Conservation (phyloP, 768 basidiomycete species). For the Calocybe gangraenosa region DNA sequence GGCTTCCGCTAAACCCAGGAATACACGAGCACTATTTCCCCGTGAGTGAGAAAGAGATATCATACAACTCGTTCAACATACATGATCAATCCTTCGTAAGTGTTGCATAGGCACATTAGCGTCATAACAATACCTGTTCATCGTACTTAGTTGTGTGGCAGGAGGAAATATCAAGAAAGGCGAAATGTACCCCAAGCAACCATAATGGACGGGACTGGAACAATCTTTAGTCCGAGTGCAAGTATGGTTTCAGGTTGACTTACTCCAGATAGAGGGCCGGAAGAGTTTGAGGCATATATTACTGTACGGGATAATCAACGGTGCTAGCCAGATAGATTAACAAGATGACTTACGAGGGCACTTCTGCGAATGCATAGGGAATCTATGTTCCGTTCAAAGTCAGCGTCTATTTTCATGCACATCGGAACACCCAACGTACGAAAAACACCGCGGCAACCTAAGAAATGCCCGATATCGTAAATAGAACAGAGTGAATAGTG, state of each 20-base stretch:
- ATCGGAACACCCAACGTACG: conserved; percentile 14
- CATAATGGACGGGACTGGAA: conserved; percentile 27
- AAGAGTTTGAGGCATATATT: conserved; percentile 30
- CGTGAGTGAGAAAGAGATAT: not conserved
- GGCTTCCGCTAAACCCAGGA: conserved; percentile 36
- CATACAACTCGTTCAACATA: conserved; percentile 9
- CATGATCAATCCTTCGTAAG: conserved; percentile 26
- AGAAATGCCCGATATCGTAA: not conserved
- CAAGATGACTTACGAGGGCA: conserved; percentile 25
- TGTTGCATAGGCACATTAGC: conserved; percentile 28
- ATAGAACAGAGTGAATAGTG: too few relatives aligned
- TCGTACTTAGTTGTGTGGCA: not conserved
- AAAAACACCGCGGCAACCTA: conserved; percentile 33
- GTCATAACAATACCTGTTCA: conserved; percentile 24
- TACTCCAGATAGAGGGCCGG: conserved; percentile 29
- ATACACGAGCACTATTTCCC: conserved; percentile 28
- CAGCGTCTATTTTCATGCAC: not conserved
- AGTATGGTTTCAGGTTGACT: conserved; percentile 1
- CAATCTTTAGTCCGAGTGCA: not conserved
- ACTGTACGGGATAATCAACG: conserved; percentile 9
- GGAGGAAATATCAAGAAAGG: not conserved
- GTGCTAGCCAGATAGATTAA: not conserved
- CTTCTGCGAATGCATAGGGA: conserved; percentile 30
- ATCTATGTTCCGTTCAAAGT: conserved; percentile 14
- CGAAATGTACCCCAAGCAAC: conserved; percentile 24